Base-by-base conservation (phyloP, 2,329 filamentous ascomycete genomes). In the Lasiodiplodia citricola region DNA sequence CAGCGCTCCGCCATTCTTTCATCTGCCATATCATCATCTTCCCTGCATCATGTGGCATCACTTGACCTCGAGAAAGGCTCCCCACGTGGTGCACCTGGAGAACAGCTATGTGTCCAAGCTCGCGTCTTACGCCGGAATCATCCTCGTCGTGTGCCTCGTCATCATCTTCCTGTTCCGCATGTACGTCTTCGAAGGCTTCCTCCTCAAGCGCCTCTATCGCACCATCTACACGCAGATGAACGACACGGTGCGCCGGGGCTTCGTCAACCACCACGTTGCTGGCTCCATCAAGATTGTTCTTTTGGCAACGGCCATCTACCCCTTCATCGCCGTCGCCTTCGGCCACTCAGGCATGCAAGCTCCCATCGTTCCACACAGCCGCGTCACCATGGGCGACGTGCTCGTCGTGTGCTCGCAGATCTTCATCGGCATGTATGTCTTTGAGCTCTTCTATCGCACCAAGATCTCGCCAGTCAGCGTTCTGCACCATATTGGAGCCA, bases 211-310 rank as follows among this genome's bases (percentile, higher is more conserved):
- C 7, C 37, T 78, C 10, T 83, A 83, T 67, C 76, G 78, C 8
- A 23, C 70, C 7, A 78, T 69, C 10, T 83, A 81, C 69, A 76
- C 74, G 0, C 58, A 72, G 5, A 76, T 84, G 67, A 75, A 75
- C 62, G 80, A 81, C 16, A 68, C 72, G 0, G 77, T 79, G 23
- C 74, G 78, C 4, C 76, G 81, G 10, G 81, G 81, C 0, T 83
- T 84, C 69, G 75, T 84, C 44, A 84, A 84, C 60, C 83, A 85
- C 68, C 82, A 84, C 57, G 79, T 85, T 23, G 82, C 82, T 2
- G 81, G 80, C 0, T 64, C 69, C 1, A 81, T 80, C 6, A 84
- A 84, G 65, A 69, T 83, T 1, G 2, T 81, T 21, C 80, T 83
- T 50, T 68, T 83, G 10, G 66, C 82, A 14, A 28, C 79, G 0